Conservation (phyloP, 345 rosid species). For the Hevea brasiliensis region DNA sequence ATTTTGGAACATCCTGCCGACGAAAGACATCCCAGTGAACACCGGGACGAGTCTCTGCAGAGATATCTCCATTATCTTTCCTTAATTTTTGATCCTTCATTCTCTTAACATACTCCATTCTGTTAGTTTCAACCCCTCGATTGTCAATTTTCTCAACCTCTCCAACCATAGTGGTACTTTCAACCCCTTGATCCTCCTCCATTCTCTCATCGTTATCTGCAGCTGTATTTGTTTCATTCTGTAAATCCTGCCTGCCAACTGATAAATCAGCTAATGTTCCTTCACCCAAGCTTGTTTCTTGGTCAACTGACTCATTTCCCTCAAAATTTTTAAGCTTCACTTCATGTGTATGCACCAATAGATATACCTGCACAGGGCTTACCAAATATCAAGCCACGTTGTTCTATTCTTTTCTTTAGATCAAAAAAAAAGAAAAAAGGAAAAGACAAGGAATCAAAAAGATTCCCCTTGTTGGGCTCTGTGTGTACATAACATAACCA, state of each 20-base stretch:
- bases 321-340: constrained; percentile 35
- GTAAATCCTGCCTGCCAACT: constrained; percentile 29
- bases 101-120: constrained; percentile 9
- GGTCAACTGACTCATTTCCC: constrained; percentile 26
- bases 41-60: constrained; percentile 42
- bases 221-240: constrained; percentile 28
- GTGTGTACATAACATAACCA: background rate
- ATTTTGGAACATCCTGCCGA: constrained; percentile 75
- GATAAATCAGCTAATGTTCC: constrained; percentile 34
- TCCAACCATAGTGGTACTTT: background rate
- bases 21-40: constrained; percentile 81
- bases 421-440: background rate
- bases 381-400: constrained; percentile 16
- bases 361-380: constrained; percentile 48
- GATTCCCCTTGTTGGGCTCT: background rate
- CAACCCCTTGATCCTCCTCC: constrained; percentile 21
- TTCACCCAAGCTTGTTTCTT: constrained; percentile 31
- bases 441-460: background rate
- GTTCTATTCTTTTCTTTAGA: constrained; percentile 11
- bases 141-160: background rate
- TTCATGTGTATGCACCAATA: constrained; percentile 57
- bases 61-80: constrained; percentile 18
- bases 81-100: constrained; percentile 20
- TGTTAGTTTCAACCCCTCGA: constrained; percentile 1
- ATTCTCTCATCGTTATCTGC: constrained; percentile 27